These are phyloP conservation scores for Dipteronia sinensis DNA, from an alignment of 345 rosid genomes.

Conservation along the genomic window DNA sequence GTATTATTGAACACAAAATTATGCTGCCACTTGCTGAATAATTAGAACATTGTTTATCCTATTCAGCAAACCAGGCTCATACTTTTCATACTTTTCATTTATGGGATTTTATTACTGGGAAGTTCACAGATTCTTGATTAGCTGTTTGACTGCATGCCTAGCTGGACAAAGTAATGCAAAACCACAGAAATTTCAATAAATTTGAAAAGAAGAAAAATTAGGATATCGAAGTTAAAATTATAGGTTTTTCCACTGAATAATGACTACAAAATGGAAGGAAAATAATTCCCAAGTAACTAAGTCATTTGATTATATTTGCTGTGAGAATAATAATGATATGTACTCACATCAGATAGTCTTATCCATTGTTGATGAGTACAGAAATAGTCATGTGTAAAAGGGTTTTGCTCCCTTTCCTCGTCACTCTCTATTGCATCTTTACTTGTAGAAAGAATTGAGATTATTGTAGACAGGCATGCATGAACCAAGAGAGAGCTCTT, in stretches of 20 bases:
- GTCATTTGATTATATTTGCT: background rate
- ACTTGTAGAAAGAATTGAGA: background rate
- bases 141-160: slow-evolving; percentile 6
- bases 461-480: background rate
- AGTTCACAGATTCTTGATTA: slow-evolving; percentile 1
- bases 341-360: background rate
- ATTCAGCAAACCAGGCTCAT: background rate
- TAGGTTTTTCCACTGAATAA: background rate
- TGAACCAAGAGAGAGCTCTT: background rate
- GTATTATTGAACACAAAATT: slow-evolving; percentile 2
- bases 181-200: background rate
- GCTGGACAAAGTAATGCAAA: slow-evolving; percentile 2
- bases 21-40: background rate
- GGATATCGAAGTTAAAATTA: background rate
- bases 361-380: background rate
- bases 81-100: background rate
- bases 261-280: background rate
- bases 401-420: background rate
- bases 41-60: background rate
- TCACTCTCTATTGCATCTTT: background rate
- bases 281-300: background rate
- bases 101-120: background rate
- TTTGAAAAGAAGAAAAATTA: background rate
- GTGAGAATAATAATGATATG: background rate
- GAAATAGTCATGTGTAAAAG: background rate